Base-by-base conservation (phyloP, 2,329 filamentous ascomycete species). In the Exserohilum rostratum region DNA sequence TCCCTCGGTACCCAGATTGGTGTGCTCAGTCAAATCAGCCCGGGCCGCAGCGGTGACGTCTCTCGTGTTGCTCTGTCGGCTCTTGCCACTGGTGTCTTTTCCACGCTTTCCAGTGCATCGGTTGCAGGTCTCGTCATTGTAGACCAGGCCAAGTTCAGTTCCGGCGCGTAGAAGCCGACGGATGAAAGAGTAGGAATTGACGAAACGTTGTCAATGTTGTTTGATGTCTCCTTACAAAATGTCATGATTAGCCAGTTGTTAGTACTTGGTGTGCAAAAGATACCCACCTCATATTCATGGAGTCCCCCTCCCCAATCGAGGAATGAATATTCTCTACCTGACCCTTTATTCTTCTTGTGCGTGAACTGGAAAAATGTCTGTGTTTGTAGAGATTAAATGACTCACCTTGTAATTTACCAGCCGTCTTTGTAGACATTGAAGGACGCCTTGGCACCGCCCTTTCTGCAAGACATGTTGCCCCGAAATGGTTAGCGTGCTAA, bases 1-100 rank as follows among this genome's bases (percentile, higher is more conserved):
- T 93, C 90, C 27, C 83, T 96, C 43, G 91, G 91, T 72, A 93
- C 91, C 51, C 91, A 96, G 77, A 95, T 96, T 57, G 91, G 91
- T 79, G 90, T 96, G 54, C 82, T 96, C 47, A 85, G 88, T 3
- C 91, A 96, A 77, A 85, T 96, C 57, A 88, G 90, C 0, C 91
- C 91, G 0, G 81, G 82, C 3, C 85, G 91, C 39, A 83, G 85
- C 33, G 90, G 88, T 53, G 90, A 95, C 65, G 88, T 96, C 10
- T 87, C 90, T 3, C 82, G 82, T 42, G 83, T 96, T 25, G 91
- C 91, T 3, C 53, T 96, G 17, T 92, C 88, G 29, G 90, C 91
- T 5, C 82, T 96, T 60, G 73, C 92, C 47, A 88, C 90, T 0
- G 91, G 92, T 69, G 85, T 95, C 30, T 78, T 96, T 55, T 85